Evolutionary conservation across 306 rosid genomes (phyloP).

Genomic region (Vicia faba): DNA sequence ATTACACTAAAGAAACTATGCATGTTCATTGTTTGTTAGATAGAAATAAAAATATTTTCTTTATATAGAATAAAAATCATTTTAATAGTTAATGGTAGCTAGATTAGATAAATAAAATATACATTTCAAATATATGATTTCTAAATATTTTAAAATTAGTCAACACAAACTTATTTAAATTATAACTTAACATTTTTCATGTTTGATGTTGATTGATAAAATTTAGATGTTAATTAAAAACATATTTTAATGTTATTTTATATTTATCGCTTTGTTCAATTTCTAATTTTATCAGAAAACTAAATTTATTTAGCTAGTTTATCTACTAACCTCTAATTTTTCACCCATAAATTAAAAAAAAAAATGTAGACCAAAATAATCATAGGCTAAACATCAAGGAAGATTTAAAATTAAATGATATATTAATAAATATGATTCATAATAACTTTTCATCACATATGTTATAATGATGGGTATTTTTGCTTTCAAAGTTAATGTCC

Average conservation of each 20-base stretch:
- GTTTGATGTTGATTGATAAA: too few species aligned
- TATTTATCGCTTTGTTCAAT: too few species aligned
- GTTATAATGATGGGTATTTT: constrained; percentile 27
- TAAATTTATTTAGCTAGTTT: not conserved
- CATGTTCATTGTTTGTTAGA: too few species aligned
- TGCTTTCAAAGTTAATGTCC: constrained; percentile 33
- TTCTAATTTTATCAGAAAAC: not conserved
- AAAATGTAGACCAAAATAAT: not conserved
- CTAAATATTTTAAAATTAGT: too few species aligned
- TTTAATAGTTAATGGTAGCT: not conserved
- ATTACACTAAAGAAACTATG: too few species aligned
- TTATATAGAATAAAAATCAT: not conserved
- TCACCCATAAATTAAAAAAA: not conserved
- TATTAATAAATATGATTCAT: not conserved
- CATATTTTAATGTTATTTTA: too few species aligned
- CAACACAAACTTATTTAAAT: too few species aligned
- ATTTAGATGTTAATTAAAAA: too few species aligned
- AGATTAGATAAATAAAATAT: too few species aligned
- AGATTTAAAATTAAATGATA: not conserved
- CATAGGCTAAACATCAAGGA: not conserved
- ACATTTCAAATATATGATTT: too few species aligned
- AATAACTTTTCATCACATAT: constrained; percentile 21
- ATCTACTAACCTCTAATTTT: not conserved
- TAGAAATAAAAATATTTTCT: too few species aligned
- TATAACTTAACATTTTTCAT: too few species aligned